Percentiles rank a stretch among this genome's conserved stretches.
phyloP scores from a whole-genome alignment of 2,329 filamentous ascomycete genomes.

The Aspergillus thermomutatus region DNA sequence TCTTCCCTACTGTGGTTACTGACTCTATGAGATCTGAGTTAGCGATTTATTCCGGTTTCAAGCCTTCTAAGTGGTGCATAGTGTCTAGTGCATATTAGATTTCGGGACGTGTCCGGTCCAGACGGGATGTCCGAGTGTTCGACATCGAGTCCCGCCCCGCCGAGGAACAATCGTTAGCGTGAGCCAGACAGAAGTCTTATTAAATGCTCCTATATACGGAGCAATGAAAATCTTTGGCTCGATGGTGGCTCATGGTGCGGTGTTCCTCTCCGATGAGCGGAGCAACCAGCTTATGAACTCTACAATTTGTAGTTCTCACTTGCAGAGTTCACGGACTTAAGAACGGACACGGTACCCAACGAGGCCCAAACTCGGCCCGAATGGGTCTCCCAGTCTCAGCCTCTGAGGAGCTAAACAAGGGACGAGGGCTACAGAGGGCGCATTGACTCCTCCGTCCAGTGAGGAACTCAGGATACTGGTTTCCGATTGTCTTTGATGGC shows the following conservation, averaged over 20 bases:
- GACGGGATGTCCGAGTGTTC: slow-evolving; percentile 13
- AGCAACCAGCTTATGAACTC: not conserved
- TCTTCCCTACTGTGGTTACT: not conserved
- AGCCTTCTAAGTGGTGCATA: not conserved
- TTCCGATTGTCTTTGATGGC: not conserved
- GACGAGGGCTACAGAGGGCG: not conserved
- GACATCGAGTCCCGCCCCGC: slow-evolving; percentile 15
- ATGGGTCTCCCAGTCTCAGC: not conserved
- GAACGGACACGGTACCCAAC: not conserved
- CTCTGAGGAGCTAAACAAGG: not conserved
- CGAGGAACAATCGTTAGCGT: slow-evolving; percentile 2
- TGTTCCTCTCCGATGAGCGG: not conserved
- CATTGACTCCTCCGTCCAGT: too few relatives aligned
- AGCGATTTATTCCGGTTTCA: not conserved
- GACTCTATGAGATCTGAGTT: not conserved
- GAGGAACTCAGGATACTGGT: too few relatives aligned
- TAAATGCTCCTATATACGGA: not conserved
- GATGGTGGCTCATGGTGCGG: too few relatives aligned
- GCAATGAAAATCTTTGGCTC: not conserved
- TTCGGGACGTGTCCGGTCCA: slow-evolving; percentile 18
- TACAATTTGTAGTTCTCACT: not conserved
- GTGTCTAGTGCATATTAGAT: not conserved
- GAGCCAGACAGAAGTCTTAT: not conserved
- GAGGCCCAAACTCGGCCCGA: not conserved
- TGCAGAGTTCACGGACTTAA: not conserved